Conservation (phyloP, 2,329 filamentous ascomycete species). For the Scedosporium minutisporum region DNA sequence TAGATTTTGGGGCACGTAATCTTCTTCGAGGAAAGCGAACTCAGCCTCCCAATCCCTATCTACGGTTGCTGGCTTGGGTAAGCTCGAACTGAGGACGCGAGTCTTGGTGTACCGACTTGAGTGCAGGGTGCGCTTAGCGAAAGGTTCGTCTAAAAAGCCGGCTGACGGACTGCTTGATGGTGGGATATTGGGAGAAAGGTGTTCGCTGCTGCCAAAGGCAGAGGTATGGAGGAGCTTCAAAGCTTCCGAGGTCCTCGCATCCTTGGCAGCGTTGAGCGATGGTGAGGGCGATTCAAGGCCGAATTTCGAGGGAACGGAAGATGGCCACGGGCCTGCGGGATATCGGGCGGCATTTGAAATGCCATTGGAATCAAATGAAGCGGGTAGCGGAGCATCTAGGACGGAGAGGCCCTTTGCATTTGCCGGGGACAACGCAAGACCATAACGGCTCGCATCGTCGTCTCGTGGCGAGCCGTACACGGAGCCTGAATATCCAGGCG, state of each 20-base stretch:
- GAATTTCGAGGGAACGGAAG: conserved; percentile 87
- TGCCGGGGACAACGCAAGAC: conserved; percentile 71
- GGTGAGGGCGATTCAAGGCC: conserved; percentile 77
- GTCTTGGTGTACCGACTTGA: conserved; percentile 59
- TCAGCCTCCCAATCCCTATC: conserved; percentile 55
- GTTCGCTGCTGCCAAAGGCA: conserved; percentile 56
- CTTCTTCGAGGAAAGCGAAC: conserved; percentile 74
- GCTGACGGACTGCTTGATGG: conserved; percentile 34
- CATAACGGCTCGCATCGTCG: conserved; percentile 44
- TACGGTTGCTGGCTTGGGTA: conserved; percentile 50
- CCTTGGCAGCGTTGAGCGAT: conserved; percentile 55
- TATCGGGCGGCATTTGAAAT: conserved; percentile 86
- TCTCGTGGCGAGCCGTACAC: conserved; percentile 78
- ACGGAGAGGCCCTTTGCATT: conserved; percentile 70
- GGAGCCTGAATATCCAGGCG: conserved; percentile 45
- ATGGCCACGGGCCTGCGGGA: conserved; percentile 68
- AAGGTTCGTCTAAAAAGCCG: conserved; percentile 51
- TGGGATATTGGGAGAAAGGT: conserved; percentile 39
- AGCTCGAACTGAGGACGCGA: conserved; percentile 57
- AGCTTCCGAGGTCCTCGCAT: conserved; percentile 51
- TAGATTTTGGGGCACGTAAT: conserved; percentile 68
- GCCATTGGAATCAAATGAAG: conserved; percentile 93
- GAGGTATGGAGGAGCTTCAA: conserved; percentile 57
- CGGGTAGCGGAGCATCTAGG: conserved; percentile 82
- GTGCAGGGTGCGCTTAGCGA: conserved; percentile 63